These are phyloP conservation scores for Chaetomium tenue DNA, from an alignment of 495 filamentous ascomycete species.

Conservation along the genomic window DNA sequence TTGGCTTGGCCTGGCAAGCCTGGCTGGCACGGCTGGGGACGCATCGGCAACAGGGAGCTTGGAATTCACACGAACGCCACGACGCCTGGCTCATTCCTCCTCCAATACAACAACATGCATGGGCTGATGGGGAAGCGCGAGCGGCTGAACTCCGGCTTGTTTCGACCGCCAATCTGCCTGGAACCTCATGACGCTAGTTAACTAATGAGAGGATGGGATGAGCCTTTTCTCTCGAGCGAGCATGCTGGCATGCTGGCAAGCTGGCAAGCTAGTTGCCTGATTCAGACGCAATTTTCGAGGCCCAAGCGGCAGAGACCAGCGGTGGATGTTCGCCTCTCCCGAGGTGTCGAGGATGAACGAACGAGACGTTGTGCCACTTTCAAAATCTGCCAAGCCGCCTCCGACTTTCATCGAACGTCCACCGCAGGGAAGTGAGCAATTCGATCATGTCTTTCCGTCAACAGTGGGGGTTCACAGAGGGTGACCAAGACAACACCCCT, in stretches of 20 bases:
- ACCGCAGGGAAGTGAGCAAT: neutral
- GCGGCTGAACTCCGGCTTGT: slow-evolving; percentile 11
- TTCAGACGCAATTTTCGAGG: neutral
- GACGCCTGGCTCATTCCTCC: neutral
- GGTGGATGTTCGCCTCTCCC: neutral
- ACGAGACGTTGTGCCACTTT: neutral
- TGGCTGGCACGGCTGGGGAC: neutral
- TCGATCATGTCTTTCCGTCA: neutral
- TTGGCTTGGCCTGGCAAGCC: neutral
- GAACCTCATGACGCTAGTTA: neutral
- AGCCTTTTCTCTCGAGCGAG: neutral
- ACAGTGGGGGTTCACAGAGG: neutral
- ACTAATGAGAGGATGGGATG: neutral
- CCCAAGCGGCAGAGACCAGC: neutral
- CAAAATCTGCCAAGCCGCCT: slow-evolving; percentile 1
- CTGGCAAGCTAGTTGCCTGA: too few relatives aligned
- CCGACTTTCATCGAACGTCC: neutral
- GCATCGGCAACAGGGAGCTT: neutral
- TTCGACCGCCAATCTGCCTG: neutral
- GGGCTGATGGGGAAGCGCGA: neutral
- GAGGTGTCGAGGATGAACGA: neutral
- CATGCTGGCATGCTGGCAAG: neutral
- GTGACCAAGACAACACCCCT: neutral
- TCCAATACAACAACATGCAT: neutral
- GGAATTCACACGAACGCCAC: neutral